Evolutionary conservation across 2,329 filamentous ascomycete species (phyloP).

Genomic region (Fusarium drepaniforme): DNA sequence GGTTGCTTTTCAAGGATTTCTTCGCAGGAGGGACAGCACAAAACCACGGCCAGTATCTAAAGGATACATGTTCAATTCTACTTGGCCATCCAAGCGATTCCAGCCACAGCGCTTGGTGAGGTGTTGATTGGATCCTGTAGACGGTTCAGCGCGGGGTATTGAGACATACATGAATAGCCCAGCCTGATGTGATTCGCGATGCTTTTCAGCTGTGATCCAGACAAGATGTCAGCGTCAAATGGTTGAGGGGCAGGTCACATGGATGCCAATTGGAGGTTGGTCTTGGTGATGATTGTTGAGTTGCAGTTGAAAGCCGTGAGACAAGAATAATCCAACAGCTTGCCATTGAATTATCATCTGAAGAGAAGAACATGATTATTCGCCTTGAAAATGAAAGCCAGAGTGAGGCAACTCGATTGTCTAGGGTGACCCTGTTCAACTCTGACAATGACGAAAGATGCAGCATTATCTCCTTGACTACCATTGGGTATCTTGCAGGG

Average conservation of each 20-base stretch:
- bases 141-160: neutral
- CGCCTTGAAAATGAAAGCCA: neutral
- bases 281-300: neutral
- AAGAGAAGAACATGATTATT: neutral
- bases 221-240: neutral
- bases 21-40: neutral
- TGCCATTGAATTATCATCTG: neutral
- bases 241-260: neutral
- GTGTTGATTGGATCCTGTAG: constrained; percentile 2
- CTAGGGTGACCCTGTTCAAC: constrained; percentile 26
- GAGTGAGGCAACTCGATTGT: constrained; percentile 3
- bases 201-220: neutral
- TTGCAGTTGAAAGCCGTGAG: neutral
- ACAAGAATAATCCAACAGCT: neutral
- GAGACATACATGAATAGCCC: constrained; percentile 17
- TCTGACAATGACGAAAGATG: constrained; percentile 16
- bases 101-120: neutral
- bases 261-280: neutral
- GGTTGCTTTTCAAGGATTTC: neutral
- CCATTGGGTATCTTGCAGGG: too few relatives aligned
- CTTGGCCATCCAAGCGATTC: neutral
- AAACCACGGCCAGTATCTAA: neutral
- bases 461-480: neutral
- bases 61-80: neutral
- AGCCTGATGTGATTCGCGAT: neutral